Percentiles rank a stretch among this genome's conserved stretches.
Conservation (phyloP, 2,329 filamentous ascomycete genomes). For the Fusarium acutatum region DNA sequence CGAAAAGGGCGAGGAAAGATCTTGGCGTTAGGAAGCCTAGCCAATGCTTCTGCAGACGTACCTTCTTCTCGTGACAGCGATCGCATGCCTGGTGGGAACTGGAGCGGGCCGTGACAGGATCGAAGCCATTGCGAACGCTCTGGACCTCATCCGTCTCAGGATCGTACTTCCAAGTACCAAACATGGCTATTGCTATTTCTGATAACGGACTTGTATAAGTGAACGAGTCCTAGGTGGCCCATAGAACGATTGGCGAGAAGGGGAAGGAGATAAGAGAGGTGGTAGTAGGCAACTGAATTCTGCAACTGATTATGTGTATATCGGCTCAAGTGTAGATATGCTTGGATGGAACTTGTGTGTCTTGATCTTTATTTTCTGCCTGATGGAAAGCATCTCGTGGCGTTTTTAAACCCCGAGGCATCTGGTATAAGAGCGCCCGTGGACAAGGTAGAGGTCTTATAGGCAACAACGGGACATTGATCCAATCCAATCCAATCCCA, state of each 20-base stretch:
- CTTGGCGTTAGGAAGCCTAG: neutral
- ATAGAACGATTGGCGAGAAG: neutral
- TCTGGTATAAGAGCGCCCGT: neutral
- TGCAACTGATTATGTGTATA: neutral
- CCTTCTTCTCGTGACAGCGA: slow-evolving; percentile 52
- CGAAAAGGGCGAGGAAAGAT: neutral
- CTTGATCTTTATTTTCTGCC: slow-evolving; percentile 27
- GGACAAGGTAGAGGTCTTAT: slow-evolving; percentile 21
- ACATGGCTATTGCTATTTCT: slow-evolving; percentile 44
- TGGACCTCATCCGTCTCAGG: slow-evolving; percentile 50
- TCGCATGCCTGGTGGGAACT: slow-evolving; percentile 52
- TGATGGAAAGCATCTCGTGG: slow-evolving; percentile 27
- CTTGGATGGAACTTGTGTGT: slow-evolving; percentile 1
- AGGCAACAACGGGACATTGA: slow-evolving; percentile 21
- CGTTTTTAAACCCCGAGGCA: slow-evolving; percentile 29
- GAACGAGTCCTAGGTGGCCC: slow-evolving; percentile 9
- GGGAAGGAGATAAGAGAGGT: neutral
- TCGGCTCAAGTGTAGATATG: slow-evolving; percentile 1
- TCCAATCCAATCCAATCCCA: neutral
- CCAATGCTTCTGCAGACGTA: slow-evolving; percentile 14
- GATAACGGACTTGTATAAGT: neutral
- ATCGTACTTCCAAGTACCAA: slow-evolving; percentile 52
- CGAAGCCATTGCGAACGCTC: slow-evolving; percentile 47
- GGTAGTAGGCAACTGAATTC: slow-evolving; percentile 8
- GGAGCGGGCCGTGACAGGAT: slow-evolving; percentile 50